Evolutionary conservation across 495 filamentous ascomycete genomes (phyloP).

Genomic region (Penicilliopsis zonata): DNA sequence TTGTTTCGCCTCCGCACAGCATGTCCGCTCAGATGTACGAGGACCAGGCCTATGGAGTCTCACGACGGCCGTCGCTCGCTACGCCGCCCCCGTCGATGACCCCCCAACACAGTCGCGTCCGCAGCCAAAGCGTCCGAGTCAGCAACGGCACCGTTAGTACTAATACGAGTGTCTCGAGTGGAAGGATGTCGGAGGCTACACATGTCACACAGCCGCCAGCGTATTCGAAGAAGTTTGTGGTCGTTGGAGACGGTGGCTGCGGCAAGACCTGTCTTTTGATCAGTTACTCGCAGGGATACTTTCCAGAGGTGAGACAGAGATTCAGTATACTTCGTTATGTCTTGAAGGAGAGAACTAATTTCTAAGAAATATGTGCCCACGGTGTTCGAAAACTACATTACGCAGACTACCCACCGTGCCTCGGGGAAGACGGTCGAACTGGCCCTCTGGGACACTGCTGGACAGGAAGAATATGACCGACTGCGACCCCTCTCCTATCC

Average conservation of each 20-base stretch:
- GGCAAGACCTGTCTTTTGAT: slow-evolving; percentile 98
- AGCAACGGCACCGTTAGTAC: slow-evolving; percentile 82
- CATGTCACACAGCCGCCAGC: slow-evolving; percentile 78
- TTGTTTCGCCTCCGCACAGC: slow-evolving; percentile 10
- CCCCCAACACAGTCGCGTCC: slow-evolving; percentile 38
- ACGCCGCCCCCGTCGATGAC: slow-evolving; percentile 34
- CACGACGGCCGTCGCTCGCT: slow-evolving; percentile 35
- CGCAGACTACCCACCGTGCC: slow-evolving; percentile 74
- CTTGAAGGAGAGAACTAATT: slow-evolving; percentile 4
- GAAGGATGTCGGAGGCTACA: slow-evolving; percentile 61
- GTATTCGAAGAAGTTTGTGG: slow-evolving; percentile 98
- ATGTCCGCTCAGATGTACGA: slow-evolving; percentile 39
- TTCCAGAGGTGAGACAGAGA: slow-evolving; percentile 67
- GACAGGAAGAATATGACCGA: slow-evolving; percentile 97
- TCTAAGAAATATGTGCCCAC: slow-evolving; percentile 96
- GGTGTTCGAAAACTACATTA: slow-evolving; percentile 99
- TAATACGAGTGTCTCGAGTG: slow-evolving; percentile 52
- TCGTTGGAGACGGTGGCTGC: slow-evolving; percentile 95
- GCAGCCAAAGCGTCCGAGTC: slow-evolving; percentile 47
- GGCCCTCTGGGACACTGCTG: slow-evolving; percentile 96
- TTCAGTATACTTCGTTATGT: neutral
- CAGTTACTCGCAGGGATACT: slow-evolving; percentile 95
- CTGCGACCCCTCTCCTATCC: slow-evolving; percentile 92
- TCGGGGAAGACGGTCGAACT: slow-evolving; percentile 91
- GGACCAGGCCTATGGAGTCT: slow-evolving; percentile 36